Base-by-base conservation (phyloP, 140 eudicot genomes). In the Stevia rebaudiana region DNA sequence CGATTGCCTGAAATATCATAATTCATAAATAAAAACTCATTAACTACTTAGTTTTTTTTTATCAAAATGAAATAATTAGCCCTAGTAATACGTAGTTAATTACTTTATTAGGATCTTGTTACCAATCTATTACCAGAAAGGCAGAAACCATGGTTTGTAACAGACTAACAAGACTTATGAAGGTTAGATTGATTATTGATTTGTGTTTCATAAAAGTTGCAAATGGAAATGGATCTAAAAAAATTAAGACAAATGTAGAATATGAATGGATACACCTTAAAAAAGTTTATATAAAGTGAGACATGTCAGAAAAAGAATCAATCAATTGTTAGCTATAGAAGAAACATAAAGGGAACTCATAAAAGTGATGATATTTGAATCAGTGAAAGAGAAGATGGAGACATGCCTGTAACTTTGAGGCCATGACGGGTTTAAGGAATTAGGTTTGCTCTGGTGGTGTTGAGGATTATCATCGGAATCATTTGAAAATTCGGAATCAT, bases 341-440 rank as follows among this genome's bases (percentile, higher is more conserved):
- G 59, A 64, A 64, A 47, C 33, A 37, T 8, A 51, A 42, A 58
- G 5, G 11, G 21, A 39, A 71, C 41, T 9, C 62, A 24, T 0
- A 28, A 50, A 52, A 62, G 17, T 25, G 65, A 15, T 55, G 42
- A 68, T 70, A 2, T 4, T 41, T 57, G 21, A 40, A 55, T 66
- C 15, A 28, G 21, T 44, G 51, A 44, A 15, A 44, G 10, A 44
- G 21, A 15, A 1, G 7, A 8, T 8, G 25, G 53, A 11, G 7
- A 42, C 69, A 64, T 65, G 71, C 98, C 98, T 87, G 84, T 91
- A 91, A 81, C 95, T 91, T 68, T 91, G 98, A 66, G 98, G 98
- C 98, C 98, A 91, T 11, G 90, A 59, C 11, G 95, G 75, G 63
- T 71, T 75, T 68, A 80, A 76, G 25, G 97, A 90, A 54, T 67